phyloP scores from a whole-genome alignment of 2,329 filamentous ascomycete genomes.

The Fusarium succisae region DNA sequence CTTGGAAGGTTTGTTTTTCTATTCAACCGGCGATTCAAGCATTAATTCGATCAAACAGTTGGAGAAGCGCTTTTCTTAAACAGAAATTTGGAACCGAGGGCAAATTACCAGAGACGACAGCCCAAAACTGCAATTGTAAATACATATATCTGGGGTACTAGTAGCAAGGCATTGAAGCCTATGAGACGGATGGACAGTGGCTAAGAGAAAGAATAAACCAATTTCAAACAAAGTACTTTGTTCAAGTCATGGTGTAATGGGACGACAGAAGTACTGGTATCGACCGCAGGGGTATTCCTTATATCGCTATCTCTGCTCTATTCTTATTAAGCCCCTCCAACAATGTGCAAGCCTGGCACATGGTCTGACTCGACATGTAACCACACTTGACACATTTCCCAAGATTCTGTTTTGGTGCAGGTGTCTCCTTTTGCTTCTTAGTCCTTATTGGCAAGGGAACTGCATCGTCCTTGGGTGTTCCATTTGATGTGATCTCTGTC shows the following conservation, averaged over 20 bases:
- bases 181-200: neutral
- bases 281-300: slow-evolving; percentile 31
- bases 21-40: neutral
- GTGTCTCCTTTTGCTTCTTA: slow-evolving; percentile 39
- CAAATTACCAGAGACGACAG: slow-evolving; percentile 13
- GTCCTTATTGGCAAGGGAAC: slow-evolving; percentile 50
- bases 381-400: slow-evolving; percentile 89
- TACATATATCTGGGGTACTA: slow-evolving; percentile 25
- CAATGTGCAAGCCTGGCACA: slow-evolving; percentile 93
- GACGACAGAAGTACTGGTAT: neutral
- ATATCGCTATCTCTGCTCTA: slow-evolving; percentile 66
- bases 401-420: slow-evolving; percentile 72
- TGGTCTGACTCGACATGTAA: slow-evolving; percentile 92
- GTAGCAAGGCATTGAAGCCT: slow-evolving; percentile 6
- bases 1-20: slow-evolving; percentile 65
- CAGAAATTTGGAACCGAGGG: slow-evolving; percentile 8
- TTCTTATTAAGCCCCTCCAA: slow-evolving; percentile 92
- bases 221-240: neutral
- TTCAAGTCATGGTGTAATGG: neutral
- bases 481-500: slow-evolving; percentile 46
- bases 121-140: slow-evolving; percentile 29
- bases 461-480: slow-evolving; percentile 37
- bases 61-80: slow-evolving; percentile 62
- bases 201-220: slow-evolving; percentile 30
- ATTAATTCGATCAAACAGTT: slow-evolving; percentile 50